Percentiles rank a stretch among this genome's conserved stretches.
phyloP scores from a whole-genome alignment of 371 early-diverging fungal species.

The Chytridium lagenaria region DNA sequence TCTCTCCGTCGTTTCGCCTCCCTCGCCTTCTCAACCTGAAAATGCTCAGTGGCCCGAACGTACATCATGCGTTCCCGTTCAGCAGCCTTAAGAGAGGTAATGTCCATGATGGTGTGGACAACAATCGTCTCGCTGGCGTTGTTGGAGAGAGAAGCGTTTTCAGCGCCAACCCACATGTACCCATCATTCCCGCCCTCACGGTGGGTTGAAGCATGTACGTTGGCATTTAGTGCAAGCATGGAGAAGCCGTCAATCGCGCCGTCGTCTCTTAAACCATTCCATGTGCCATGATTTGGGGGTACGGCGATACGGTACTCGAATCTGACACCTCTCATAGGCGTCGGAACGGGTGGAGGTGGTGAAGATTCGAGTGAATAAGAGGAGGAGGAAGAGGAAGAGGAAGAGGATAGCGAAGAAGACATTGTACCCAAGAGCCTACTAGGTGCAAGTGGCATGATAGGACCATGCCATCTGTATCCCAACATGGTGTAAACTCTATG shows the following conservation, averaged over 20 bases:
- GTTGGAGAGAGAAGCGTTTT: neutral
- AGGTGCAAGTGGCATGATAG: neutral
- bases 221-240: neutral
- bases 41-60: neutral
- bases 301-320: slow-evolving; percentile 12
- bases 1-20: slow-evolving; percentile 14
- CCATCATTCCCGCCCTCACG: neutral
- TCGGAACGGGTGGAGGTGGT: neutral
- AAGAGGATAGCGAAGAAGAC: no score
- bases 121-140: neutral
- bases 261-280: neutral
- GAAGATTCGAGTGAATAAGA: no score
- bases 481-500: neutral
- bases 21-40: neutral
- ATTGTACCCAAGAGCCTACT: neutral
- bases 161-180: slow-evolving; percentile 11
- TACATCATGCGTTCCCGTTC: neutral
- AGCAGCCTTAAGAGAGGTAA: slow-evolving; percentile 6
- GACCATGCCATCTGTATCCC: neutral
- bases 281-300: neutral
- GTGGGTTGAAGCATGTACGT: neutral
- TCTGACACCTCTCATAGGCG: neutral
- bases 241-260: neutral
- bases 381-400: no score
- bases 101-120: slow-evolving; percentile 15